Evolutionary conservation across 23 red algal species (phyloP), one percentile per base, ranked within the genome.

Genomic region (Gracilaria caudata): DNA sequence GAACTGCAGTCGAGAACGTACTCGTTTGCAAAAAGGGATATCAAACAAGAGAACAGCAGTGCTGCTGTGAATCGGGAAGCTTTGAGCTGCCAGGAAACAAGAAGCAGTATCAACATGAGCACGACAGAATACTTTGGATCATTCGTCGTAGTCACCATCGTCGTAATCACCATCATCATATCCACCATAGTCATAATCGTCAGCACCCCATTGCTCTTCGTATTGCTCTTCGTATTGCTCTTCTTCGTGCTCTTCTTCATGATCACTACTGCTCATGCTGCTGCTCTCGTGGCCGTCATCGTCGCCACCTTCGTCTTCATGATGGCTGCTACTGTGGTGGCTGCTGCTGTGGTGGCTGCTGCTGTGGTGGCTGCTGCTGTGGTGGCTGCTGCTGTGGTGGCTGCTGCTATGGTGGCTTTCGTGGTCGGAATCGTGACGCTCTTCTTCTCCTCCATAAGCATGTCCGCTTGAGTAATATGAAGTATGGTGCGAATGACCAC

Each of bases 331-430:
- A 30, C 61, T 66, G 61, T 35, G 26, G 13, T 17, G 2, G 30
- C 61, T 66, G 61, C 61, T 66, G 61, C 61, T 66, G 32, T 35
- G 26, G 30, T 35, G 26, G 30, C 61, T 66, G 61, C 61, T 66
- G 61, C 61, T 66, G 32, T 66, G 61, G 30, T 66, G 61, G 30
- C 61, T 66, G 61, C 61, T 66, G 61, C 61, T 66, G 61, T 66
- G 61, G 19, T 66, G 61, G 30, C 61, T 66, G 61, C 30, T 36
- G 61, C 30, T 35, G 32, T 66, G 61, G 29, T 37, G 29, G 61
- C 61, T 66, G 61, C 30, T 66, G 61, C 58, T 63, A 23, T 63
- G 58, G 24, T 66, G 61, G 29, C 61, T 66, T 66, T 66, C 29
- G 30, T 66, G 61, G 61, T 66, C 61, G 28, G 61, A 33, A 37